phyloP scores from a whole-genome alignment of 345 rosid species.

The Gossypium anomalum region DNA sequence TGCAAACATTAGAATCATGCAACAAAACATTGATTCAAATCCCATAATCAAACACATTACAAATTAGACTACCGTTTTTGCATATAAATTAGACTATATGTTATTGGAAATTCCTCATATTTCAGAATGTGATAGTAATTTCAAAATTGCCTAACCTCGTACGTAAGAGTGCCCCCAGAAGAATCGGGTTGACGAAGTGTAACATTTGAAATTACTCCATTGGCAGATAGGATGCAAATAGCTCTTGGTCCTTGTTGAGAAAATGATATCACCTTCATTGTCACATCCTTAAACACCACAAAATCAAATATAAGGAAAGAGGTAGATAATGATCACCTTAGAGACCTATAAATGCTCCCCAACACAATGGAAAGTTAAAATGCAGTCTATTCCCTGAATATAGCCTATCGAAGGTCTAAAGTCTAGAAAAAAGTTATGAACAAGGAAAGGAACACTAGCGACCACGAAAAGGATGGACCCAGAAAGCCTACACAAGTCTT shows the following conservation, averaged over 20 bases:
- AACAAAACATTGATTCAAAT: no score
- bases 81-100: not conserved
- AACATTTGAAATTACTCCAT: constrained; percentile 71
- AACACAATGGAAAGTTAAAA: not conserved
- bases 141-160: constrained; percentile 46
- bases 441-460: not conserved
- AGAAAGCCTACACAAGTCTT: not conserved
- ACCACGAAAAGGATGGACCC: constrained; percentile 8
- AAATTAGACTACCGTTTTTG: no score
- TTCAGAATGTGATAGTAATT: not conserved
- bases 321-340: not conserved
- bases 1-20: no score
- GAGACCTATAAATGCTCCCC: not conserved
- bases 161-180: constrained; percentile 79
- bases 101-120: not conserved
- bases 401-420: not conserved
- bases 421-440: not conserved
- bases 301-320: not conserved
- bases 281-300: constrained; percentile 53
- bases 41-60: no score
- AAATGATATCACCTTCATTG: constrained; percentile 77
- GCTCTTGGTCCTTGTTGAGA: constrained; percentile 88
- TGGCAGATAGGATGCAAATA: constrained; percentile 72
- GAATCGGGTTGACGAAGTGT: constrained; percentile 80
- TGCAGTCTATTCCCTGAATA: not conserved